Conservation (phyloP, 2,329 filamentous ascomycete genomes). For the Fusarium sp. region DNA sequence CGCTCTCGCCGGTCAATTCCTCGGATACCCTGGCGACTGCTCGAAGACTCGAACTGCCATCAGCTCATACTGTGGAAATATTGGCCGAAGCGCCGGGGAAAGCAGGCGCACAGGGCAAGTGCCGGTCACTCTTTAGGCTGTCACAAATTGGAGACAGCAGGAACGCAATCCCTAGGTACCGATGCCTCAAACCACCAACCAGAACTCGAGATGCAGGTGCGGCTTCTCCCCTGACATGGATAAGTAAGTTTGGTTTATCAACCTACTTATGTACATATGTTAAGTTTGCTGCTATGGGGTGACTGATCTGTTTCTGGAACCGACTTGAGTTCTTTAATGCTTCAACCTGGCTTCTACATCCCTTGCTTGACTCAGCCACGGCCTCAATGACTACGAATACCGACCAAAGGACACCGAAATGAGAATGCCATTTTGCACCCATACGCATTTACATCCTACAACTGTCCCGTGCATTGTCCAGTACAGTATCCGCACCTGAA, state of each 20-base stretch:
- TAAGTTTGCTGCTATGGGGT: conserved; percentile 3
- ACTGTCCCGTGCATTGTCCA: conserved; percentile 5
- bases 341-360: conserved; percentile 22
- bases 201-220: conserved; percentile 45
- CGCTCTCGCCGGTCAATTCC: not conserved
- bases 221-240: conserved; percentile 47
- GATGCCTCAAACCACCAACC: conserved; percentile 42
- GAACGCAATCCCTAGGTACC: conserved; percentile 28
- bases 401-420: conserved; percentile 2
- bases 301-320: conserved; percentile 30
- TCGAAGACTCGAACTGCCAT: not conserved
- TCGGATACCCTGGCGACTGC: not conserved
- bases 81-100: conserved; percentile 22
- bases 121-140: conserved; percentile 22
- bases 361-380: conserved; percentile 3
- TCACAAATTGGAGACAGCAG: conserved; percentile 34
- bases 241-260: conserved; percentile 17
- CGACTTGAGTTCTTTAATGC: conserved; percentile 24
- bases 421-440: conserved; percentile 15
- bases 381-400: conserved; percentile 11
- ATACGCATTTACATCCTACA: conserved; percentile 4
- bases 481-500: conserved; percentile 26
- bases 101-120: conserved; percentile 9
- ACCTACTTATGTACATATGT: not conserved
- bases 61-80: conserved; percentile 20